phyloP scores from a whole-genome alignment of 192 early-diverging fungal species.

The Kickxella alabastrina region DNA sequence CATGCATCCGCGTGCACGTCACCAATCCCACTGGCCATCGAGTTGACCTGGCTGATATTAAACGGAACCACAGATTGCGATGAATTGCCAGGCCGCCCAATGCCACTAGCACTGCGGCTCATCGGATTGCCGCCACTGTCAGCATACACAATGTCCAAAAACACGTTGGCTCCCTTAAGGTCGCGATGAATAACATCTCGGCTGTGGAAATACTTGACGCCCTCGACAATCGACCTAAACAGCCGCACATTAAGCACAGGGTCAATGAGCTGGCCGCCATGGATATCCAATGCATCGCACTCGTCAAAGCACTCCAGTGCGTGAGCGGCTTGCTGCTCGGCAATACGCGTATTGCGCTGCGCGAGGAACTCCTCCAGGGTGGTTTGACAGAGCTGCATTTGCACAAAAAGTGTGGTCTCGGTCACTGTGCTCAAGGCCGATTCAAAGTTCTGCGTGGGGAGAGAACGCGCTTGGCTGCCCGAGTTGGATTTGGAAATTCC shows the following conservation, averaged over 20 bases:
- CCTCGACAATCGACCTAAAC: constrained; percentile 73
- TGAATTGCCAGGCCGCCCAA: constrained; percentile 21
- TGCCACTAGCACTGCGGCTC: constrained; percentile 24
- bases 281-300: constrained; percentile 14
- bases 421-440: constrained; percentile 6
- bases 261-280: constrained; percentile 49
- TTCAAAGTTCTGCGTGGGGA: constrained; percentile 15
- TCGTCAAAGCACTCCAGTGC: constrained; percentile 14
- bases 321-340: constrained; percentile 9
- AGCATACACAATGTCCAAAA: constrained; percentile 55
- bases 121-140: constrained; percentile 38
- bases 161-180: constrained; percentile 86
- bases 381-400: constrained; percentile 90
- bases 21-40: not conserved
- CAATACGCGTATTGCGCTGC: constrained; percentile 60
- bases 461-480: constrained; percentile 14
- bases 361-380: constrained; percentile 65
- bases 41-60: constrained; percentile 43
- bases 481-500: constrained; percentile 18
- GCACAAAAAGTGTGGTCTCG: constrained; percentile 65
- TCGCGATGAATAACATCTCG: constrained; percentile 74
- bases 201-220: constrained; percentile 57
- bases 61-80: constrained; percentile 70
- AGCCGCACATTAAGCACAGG: constrained; percentile 56
- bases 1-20: constrained; percentile 30